phyloP scores from a whole-genome alignment of 345 rosid species.

The Moricandia moricandioides region DNA sequence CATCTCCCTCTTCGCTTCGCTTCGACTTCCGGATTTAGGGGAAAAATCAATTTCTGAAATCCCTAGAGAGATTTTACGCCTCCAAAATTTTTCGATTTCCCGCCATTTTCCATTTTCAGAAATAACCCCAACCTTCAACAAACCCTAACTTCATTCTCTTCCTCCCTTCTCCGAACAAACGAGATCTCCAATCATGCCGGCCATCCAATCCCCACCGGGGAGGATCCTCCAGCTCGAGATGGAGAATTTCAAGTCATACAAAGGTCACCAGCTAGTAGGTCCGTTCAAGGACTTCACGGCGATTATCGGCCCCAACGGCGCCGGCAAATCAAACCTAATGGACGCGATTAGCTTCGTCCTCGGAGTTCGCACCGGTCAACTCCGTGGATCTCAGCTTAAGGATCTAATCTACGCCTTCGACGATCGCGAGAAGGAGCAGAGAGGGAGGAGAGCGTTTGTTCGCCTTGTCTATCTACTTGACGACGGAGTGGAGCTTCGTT shows the following conservation, averaged over 20 bases:
- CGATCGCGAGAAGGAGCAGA: conserved; percentile 89
- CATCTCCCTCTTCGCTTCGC: conserved; percentile 22
- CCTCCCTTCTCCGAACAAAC: not conserved
- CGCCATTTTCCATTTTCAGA: conserved; percentile 6
- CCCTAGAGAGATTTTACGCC: conserved; percentile 7
- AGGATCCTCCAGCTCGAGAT: conserved; percentile 75
- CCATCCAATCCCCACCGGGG: conserved; percentile 55
- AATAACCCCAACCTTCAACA: not conserved
- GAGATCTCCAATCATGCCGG: conserved; percentile 55
- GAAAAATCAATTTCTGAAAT: conserved; percentile 19
- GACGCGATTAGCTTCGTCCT: conserved; percentile 98
- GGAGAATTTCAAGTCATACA: conserved; percentile 98
- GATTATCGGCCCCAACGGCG: conserved; percentile 94
- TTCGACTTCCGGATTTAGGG: conserved; percentile 32
- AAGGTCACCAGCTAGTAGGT: conserved; percentile 76
- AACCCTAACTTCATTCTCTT: conserved; percentile 31
- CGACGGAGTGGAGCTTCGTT: conserved; percentile 68
- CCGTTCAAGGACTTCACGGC: conserved; percentile 98
- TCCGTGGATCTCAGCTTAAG: conserved; percentile 92
- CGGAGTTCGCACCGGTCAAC: conserved; percentile 94
- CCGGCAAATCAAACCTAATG: conserved; percentile 97
- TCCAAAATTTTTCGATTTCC: conserved; percentile 23
- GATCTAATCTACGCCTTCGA: conserved; percentile 93
- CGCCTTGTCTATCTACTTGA: conserved; percentile 70
- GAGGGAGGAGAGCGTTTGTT: conserved; percentile 80